These are phyloP conservation scores for Diplodia mutila DNA, from an alignment of 2,329 filamentous ascomycete genomes.

Conservation along the genomic window DNA sequence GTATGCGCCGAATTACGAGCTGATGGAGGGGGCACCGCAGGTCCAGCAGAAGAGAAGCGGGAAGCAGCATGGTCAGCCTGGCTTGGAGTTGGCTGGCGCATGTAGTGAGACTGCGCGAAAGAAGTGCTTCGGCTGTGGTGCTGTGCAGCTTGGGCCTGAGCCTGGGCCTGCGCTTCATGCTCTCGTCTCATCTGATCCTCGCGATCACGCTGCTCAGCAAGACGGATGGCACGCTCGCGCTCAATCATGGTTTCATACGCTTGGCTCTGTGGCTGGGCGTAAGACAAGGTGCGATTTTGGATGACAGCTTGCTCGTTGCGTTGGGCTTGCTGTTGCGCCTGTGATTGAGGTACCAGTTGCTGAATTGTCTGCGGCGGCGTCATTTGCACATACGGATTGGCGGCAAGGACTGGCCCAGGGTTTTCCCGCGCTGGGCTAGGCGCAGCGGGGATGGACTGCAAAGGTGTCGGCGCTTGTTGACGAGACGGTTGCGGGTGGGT, in stretches of 20 bases:
- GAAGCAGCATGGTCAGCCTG: constrained; percentile 22
- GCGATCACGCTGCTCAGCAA: constrained; percentile 19
- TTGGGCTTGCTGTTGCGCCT: constrained; percentile 12
- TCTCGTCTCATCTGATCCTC: constrained; percentile 17
- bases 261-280: constrained; percentile 8
- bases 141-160: constrained; percentile 9
- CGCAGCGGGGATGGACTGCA: constrained; percentile 7
- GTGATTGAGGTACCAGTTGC: constrained; percentile 14
- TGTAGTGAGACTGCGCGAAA: constrained; percentile 13
- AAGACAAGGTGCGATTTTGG: constrained; percentile 18
- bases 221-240: constrained; percentile 17
- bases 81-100: constrained; percentile 21
- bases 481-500: constrained; percentile 21
- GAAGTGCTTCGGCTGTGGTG: constrained; percentile 16
- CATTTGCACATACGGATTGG: constrained; percentile 25
- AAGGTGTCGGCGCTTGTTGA: constrained; percentile 23
- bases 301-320: constrained; percentile 15
- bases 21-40: not conserved
- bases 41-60: constrained; percentile 17
- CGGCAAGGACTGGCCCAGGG: constrained; percentile 11
- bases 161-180: constrained; percentile 18
- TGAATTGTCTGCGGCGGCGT: constrained; percentile 20
- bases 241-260: constrained; percentile 17
- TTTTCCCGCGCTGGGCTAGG: constrained; percentile 9
- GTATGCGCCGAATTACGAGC: constrained; percentile 16